phyloP scores from a whole-genome alignment of 495 filamentous ascomycete genomes.

The Penicillium lividum region DNA sequence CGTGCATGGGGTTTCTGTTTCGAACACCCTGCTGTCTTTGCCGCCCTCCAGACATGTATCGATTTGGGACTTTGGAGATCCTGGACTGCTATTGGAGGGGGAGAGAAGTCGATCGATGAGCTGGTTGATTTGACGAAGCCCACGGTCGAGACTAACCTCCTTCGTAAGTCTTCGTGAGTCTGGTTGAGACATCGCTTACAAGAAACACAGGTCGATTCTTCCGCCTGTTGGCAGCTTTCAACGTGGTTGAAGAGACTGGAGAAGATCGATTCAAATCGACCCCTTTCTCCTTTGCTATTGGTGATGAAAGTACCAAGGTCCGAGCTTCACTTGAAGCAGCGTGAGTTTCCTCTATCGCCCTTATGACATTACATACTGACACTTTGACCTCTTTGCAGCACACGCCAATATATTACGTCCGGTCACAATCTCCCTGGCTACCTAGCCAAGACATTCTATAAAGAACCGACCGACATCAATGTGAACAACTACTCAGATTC shows the following conservation, averaged over 20 bases:
- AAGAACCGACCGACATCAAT: slow-evolving; percentile 34
- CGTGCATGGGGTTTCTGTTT: slow-evolving; percentile 34
- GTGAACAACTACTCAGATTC: slow-evolving; percentile 34
- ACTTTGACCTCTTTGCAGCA: slow-evolving; percentile 9
- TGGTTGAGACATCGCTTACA: background rate
- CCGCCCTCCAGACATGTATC: slow-evolving; percentile 33
- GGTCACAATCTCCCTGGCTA: slow-evolving; percentile 34
- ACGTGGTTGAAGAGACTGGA: slow-evolving; percentile 37
- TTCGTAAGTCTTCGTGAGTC: slow-evolving; percentile 18
- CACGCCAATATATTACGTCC: slow-evolving; percentile 27
- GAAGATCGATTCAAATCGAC: slow-evolving; percentile 37
- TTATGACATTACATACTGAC: background rate
- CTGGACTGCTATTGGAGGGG: slow-evolving; percentile 28
- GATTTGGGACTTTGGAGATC: slow-evolving; percentile 29
- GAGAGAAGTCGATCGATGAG: slow-evolving; percentile 27
- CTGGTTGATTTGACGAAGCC: slow-evolving; percentile 23
- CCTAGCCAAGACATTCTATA: slow-evolving; percentile 40
- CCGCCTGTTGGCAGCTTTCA: slow-evolving; percentile 40
- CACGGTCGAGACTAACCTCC: slow-evolving; percentile 26
- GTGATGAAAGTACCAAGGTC: slow-evolving; percentile 35
- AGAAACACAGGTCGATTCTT: slow-evolving; percentile 37
- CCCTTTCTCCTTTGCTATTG: slow-evolving; percentile 39
- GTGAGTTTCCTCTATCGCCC: slow-evolving; percentile 24
- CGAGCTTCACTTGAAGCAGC: slow-evolving; percentile 36
- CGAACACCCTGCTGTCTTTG: slow-evolving; percentile 31